These are phyloP conservation scores for Kentomonas sorsogonicus DNA, from an alignment of 208 protist genomes.

Conservation along the genomic window DNA sequence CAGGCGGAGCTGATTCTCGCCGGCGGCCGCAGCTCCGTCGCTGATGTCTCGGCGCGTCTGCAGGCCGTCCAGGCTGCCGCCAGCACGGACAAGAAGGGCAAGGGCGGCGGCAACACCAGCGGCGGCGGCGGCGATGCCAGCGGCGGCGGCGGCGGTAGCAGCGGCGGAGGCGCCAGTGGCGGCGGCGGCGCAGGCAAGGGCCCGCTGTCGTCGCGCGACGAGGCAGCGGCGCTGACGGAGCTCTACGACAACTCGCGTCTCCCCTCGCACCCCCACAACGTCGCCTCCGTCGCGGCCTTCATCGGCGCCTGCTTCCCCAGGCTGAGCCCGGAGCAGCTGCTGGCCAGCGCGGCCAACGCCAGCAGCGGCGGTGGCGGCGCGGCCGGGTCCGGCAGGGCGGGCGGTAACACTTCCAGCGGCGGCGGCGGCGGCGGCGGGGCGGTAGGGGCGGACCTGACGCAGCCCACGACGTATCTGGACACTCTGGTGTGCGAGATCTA, in stretches of 20 bases:
- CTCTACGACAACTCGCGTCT: constrained; percentile 38
- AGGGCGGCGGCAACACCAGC: constrained; percentile 6
- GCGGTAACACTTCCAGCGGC: too few relatives aligned
- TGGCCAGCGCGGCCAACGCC: background rate
- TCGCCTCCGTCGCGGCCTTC: constrained; percentile 28
- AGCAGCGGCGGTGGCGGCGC: background rate
- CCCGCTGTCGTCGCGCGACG: background rate
- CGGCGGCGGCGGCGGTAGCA: constrained; percentile 1
- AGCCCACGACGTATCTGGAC: constrained; percentile 21
- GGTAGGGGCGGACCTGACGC: background rate
- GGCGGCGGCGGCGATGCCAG: background rate
- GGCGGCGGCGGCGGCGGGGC: too few relatives aligned
- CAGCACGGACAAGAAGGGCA: constrained; percentile 2
- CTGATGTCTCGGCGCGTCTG: too few relatives aligned
- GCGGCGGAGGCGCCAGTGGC: constrained; percentile 2
- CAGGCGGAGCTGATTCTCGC: constrained; percentile 15
- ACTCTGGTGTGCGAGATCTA: constrained; percentile 34
- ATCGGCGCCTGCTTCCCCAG: constrained; percentile 27
- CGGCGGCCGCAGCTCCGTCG: too few relatives aligned
- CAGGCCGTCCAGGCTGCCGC: background rate
- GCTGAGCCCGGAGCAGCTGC: constrained; percentile 2
- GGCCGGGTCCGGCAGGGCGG: background rate
- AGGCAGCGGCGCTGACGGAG: constrained; percentile 1
- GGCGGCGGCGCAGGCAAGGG: constrained; percentile 11
- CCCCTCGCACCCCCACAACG: constrained; percentile 29